Percentiles rank a stretch among this genome's conserved stretches.
Evolutionary conservation across 2,329 filamentous ascomycete species (phyloP).

Genomic region (Talaromyces sp.): DNA sequence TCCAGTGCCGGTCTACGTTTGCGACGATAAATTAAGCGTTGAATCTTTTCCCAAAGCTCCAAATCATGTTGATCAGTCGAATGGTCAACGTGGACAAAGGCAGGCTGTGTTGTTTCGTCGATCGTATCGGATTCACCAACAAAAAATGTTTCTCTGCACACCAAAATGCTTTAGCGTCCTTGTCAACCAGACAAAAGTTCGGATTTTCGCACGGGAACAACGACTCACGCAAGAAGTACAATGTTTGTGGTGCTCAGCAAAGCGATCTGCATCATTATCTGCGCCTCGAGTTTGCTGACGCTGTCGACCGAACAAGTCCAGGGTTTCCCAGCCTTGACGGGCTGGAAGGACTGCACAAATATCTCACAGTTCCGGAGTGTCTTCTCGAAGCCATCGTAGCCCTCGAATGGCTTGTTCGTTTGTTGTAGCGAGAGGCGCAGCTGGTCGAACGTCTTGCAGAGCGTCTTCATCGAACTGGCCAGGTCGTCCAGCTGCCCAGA

Average conservation of each 20-base stretch:
- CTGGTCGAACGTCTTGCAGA: not conserved
- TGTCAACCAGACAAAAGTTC: not conserved
- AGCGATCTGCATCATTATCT: not conserved
- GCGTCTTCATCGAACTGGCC: not conserved
- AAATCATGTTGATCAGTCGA: not conserved
- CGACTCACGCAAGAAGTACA: not conserved
- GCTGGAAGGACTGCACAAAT: not conserved
- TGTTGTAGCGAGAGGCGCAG: not conserved
- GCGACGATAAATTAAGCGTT: not conserved
- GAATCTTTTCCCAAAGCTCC: not conserved
- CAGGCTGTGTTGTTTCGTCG: not conserved
- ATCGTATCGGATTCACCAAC: not conserved
- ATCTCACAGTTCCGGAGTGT: not conserved
- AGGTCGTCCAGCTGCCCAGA: not conserved
- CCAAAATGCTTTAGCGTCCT: not conserved
- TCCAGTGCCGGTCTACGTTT: not conserved
- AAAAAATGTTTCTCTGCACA: not conserved
- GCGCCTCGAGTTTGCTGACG: not conserved
- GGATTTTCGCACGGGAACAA: not conserved
- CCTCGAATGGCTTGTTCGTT: not conserved
- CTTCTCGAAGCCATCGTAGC: not conserved
- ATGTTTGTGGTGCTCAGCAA: not conserved
- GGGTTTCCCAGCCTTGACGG: not conserved
- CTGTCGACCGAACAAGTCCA: not conserved
- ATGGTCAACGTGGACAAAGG: not conserved